phyloP scores from a whole-genome alignment of 805 yeast species.

The Ascoidea tarda region DNA sequence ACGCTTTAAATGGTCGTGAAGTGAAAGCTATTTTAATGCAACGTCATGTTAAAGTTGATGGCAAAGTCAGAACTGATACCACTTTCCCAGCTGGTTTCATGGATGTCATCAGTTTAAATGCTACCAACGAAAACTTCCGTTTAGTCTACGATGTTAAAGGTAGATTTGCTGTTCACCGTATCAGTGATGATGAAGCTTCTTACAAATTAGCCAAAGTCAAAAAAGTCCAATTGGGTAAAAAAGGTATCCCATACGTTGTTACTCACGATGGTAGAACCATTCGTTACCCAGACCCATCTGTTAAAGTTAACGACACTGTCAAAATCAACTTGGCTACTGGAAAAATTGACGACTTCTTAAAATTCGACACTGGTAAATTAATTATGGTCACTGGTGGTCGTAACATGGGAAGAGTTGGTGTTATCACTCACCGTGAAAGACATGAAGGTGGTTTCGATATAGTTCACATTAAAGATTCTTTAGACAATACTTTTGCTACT shows the following conservation, averaged over 20 bases:
- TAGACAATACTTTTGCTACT: constrained; percentile 92
- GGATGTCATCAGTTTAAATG: constrained; percentile 96
- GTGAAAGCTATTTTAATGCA: constrained; percentile 97
- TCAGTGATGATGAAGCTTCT: constrained; percentile 95
- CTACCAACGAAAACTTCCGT: constrained; percentile 99
- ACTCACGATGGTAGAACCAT: constrained; percentile 99
- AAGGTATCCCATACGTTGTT: constrained; percentile 95
- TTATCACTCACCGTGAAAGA: constrained; percentile 89
- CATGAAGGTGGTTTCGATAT: constrained; percentile 98
- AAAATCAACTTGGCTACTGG: constrained; percentile 94
- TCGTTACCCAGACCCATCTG: constrained; percentile 97
- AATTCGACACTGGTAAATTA: constrained; percentile 85
- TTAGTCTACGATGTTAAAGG: constrained; percentile 97
- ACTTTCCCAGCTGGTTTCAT: constrained; percentile 99
- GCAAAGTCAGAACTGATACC: constrained; percentile 97
- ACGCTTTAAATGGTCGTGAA: constrained; percentile 98
- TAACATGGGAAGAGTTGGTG: constrained; percentile 97
- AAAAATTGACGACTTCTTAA: constrained; percentile 79
- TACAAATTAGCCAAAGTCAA: constrained; percentile 98
- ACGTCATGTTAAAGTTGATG: constrained; percentile 97
- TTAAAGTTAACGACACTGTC: constrained; percentile 96
- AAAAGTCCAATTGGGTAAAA: constrained; percentile 97
- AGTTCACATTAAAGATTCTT: constrained; percentile 90
- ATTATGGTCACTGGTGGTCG: constrained; percentile 97
- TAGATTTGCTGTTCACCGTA: constrained; percentile 99